These are phyloP conservation scores for Trichoderma polysporum DNA, from an alignment of 2,329 filamentous ascomycete species.

Conservation along the genomic window DNA sequence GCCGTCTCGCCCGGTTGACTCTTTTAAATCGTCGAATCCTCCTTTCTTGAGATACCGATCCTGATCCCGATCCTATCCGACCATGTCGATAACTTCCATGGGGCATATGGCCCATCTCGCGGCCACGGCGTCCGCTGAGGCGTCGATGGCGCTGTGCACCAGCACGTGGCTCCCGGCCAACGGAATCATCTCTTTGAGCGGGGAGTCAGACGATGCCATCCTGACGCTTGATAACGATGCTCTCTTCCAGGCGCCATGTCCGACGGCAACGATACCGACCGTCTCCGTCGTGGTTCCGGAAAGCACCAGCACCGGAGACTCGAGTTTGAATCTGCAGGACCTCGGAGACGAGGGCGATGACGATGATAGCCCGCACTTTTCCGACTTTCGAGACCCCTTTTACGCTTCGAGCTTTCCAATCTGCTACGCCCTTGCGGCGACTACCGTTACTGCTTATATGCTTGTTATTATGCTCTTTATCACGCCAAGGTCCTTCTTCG, in stretches of 20 bases:
- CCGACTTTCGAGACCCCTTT: slow-evolving; percentile 80
- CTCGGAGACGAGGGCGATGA: not conserved
- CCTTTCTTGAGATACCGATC: not conserved
- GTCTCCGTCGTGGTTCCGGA: slow-evolving; percentile 34
- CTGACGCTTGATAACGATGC: slow-evolving; percentile 60
- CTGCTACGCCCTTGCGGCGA: slow-evolving; percentile 87
- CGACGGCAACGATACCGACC: slow-evolving; percentile 27
- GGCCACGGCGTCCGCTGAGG: slow-evolving; percentile 30
- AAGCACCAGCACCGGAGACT: slow-evolving; percentile 19
- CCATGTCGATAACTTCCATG: slow-evolving; percentile 9
- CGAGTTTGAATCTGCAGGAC: slow-evolving; percentile 27
- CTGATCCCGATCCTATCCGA: not conserved
- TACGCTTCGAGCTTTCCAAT: slow-evolving; percentile 92
- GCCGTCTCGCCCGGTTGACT: slow-evolving; percentile 17
- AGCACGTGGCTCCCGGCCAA: slow-evolving; percentile 45
- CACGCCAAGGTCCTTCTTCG: slow-evolving; percentile 89
- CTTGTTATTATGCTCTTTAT: slow-evolving; percentile 92
- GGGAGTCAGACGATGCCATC: slow-evolving; percentile 44
- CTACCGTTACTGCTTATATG: slow-evolving; percentile 87
- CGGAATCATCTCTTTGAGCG: slow-evolving; percentile 49
- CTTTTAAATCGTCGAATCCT: not conserved
- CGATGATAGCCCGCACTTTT: slow-evolving; percentile 28
- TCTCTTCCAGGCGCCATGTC: slow-evolving; percentile 48
- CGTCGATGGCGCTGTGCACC: slow-evolving; percentile 39
- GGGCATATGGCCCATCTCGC: slow-evolving; percentile 19